Evolutionary conservation across 257 asterid genomes (phyloP).

Genomic region (Solanum infundibuliforme): DNA sequence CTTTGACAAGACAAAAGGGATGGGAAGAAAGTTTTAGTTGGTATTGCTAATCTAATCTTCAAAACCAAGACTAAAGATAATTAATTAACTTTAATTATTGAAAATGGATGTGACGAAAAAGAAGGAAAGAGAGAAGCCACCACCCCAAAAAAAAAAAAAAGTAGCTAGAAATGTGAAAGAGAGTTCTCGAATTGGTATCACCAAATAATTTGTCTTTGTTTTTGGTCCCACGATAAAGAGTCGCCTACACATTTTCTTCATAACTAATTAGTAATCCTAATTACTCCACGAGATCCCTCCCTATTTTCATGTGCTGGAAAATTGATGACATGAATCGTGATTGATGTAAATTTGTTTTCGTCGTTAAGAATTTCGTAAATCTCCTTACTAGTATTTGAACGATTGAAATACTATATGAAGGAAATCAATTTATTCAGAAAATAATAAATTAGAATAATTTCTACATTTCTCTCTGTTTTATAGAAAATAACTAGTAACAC

Average conservation of each 20-base stretch:
- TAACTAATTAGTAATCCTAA: background rate
- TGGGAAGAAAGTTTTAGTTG: background rate
- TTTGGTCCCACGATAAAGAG: slow-evolving; percentile 21
- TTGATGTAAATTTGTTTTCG: background rate
- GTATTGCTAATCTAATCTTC: slow-evolving; percentile 11
- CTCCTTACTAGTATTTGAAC: background rate
- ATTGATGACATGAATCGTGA: background rate
- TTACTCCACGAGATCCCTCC: background rate
- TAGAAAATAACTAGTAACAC: background rate
- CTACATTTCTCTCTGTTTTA: background rate
- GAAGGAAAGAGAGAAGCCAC: slow-evolving; percentile 21
- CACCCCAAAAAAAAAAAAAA: background rate
- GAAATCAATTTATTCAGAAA: background rate
- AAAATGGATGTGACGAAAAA: slow-evolving; percentile 12
- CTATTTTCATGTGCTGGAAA: background rate
- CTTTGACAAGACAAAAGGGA: background rate
- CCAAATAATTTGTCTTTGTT: slow-evolving; percentile 7
- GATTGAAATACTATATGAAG: background rate
- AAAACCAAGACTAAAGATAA: slow-evolving; percentile 15
- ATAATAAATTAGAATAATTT: background rate
- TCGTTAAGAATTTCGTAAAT: background rate
- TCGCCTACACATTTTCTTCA: background rate
- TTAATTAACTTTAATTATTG: slow-evolving; percentile 12
- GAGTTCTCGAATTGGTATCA: slow-evolving; percentile 19
- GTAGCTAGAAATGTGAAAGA: slow-evolving; percentile 10